phyloP scores from a whole-genome alignment of 805 yeast species.

The Candida argentea region DNA sequence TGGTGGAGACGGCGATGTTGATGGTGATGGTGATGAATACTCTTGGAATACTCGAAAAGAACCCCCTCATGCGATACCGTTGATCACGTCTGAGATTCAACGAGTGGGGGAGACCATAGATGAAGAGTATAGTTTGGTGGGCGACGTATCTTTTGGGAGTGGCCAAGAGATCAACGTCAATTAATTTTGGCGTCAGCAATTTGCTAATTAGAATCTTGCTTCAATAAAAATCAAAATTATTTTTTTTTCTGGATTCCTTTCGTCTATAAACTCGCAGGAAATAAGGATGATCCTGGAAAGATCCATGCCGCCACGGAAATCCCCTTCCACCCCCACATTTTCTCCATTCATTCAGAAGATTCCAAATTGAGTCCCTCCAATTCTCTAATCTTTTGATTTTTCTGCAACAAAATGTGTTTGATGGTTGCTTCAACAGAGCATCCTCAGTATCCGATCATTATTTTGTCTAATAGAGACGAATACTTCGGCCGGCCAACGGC shows the following conservation, averaged over 20 bases:
- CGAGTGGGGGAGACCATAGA: conserved; percentile 1
- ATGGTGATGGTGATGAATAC: not conserved
- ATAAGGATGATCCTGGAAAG: too few relatives aligned
- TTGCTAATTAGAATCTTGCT: too few relatives aligned
- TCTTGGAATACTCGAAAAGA: not conserved
- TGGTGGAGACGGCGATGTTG: conserved; percentile 1
- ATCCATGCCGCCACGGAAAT: not conserved
- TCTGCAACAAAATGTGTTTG: conserved; percentile 78
- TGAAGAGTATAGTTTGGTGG: conserved; percentile 3
- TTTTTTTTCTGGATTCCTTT: too few relatives aligned
- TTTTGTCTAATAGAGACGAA: conserved; percentile 85
- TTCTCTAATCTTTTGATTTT: not conserved
- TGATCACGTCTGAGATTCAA: not conserved
- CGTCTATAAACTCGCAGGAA: too few relatives aligned
- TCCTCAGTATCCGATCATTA: conserved; percentile 63
- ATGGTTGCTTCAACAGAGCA: conserved; percentile 57
- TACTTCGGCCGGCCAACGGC: conserved; percentile 64
- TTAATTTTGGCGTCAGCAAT: too few relatives aligned
- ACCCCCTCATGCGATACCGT: not conserved
- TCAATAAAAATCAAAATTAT: too few relatives aligned
- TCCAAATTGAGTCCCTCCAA: conserved; percentile 1
- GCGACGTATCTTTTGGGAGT: conserved; percentile 5
- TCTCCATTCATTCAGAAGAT: not conserved
- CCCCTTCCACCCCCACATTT: conserved; percentile 1
- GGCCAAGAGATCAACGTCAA: conserved; percentile 3